Evolutionary conservation across 352 stramenopile species (phyloP), one percentile per base, ranked within the genome.

Genomic region (Blastocystis sp.): DNA sequence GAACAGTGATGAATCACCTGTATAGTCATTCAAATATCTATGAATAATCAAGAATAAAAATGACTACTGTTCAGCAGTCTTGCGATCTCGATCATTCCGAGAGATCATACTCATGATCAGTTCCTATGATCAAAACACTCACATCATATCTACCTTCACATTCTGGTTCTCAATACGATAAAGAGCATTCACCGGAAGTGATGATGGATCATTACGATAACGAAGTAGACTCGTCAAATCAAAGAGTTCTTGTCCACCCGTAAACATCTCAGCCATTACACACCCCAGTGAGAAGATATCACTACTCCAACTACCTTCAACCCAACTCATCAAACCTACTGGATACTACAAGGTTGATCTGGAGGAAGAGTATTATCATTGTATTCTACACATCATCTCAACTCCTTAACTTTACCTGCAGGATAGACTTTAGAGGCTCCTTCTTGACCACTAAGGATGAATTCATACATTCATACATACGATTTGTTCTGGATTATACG

Each of bases 241-340:
- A 49, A 89, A 89, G 24, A 81, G 86, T 39, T 81, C 52, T 35
- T 88, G 73, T 12, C 74, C 73, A 11, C 87, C 52, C 1, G 12
- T 54, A 49, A 88, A 89, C 24, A 89, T 52, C 90, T 98, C 95
- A 12, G 96, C 95, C 52, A 98, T 97, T 2, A 98, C 94, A 90
- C 96, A 99, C 11, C 96, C 96, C 11, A 95, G 91, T 52, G 95
- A 98, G 90, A 99, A 99, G 63, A 98, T 94, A 90, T 99, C 96
- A 27, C 35, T 58, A 54, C 69, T 80, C 69, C 69, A 80, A 54
- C 69, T 80, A 80, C 69, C 29, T 14, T 43, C 19, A 24, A 61
- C 27, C 5, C 24, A 16, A 74, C 42, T 16, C 32, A n/a, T 75
- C 32, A n/a, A 1, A 24, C 49, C 46, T 37, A 58, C 63, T 78